A percentile compares a stretch with the other conserved stretches of the same genome.
Conservation (phyloP, 495 filamentous ascomycete genomes). For the Wilcoxina mikolae region DNA sequence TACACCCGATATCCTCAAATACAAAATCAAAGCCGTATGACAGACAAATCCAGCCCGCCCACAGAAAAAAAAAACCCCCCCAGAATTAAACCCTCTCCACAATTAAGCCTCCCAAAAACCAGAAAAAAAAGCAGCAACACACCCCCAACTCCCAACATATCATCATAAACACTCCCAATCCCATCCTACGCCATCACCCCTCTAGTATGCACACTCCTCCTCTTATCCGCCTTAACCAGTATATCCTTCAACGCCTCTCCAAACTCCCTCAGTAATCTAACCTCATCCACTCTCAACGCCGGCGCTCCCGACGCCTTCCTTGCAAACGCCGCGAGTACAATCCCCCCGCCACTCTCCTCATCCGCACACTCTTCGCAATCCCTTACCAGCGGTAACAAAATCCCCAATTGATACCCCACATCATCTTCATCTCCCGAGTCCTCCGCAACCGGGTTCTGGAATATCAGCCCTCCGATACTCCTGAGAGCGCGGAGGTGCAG, state of each 20-base stretch:
- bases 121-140: not conserved
- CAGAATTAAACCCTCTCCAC: too few relatives aligned
- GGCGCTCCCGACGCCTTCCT: constrained; percentile 9
- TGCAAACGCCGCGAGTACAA: constrained; percentile 26
- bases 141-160: not conserved
- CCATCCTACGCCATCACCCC: not conserved
- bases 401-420: constrained; percentile 26
- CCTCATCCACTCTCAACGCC: constrained; percentile 23
- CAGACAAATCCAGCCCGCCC: too few relatives aligned
- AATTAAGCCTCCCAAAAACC: not conserved
- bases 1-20: too few relatives aligned
- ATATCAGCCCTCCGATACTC: constrained; percentile 27
- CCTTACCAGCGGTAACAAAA: constrained; percentile 25
- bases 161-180: not conserved
- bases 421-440: constrained; percentile 22
- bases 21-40: too few relatives aligned
- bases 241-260: constrained; percentile 29
- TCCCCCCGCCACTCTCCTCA: constrained; percentile 18
- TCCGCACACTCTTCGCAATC: constrained; percentile 9
- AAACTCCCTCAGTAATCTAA: constrained; percentile 26
- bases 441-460: constrained; percentile 19
- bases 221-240: constrained; percentile 9
- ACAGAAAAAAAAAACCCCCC: too few relatives aligned
- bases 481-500: constrained; percentile 28
- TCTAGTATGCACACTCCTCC: not conserved